phyloP scores from a whole-genome alignment of 2,329 filamentous ascomycete genomes.

The Calonectria hongkongensis region DNA sequence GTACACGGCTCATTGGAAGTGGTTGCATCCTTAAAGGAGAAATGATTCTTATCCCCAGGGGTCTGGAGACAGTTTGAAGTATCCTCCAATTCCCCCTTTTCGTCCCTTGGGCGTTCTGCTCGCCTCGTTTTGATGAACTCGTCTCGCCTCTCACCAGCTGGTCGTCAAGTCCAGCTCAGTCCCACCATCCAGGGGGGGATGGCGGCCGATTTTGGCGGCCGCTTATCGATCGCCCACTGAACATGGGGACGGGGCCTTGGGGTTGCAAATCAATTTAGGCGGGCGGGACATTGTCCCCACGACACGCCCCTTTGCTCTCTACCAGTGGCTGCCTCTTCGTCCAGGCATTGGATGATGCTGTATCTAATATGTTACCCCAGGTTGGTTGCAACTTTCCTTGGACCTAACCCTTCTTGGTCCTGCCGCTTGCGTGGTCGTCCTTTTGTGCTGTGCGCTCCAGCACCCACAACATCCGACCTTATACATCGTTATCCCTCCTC shows the following conservation, averaged over 20 bases:
- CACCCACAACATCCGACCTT: slow-evolving; percentile 23
- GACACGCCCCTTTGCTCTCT: slow-evolving; percentile 10
- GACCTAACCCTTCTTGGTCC: slow-evolving; percentile 31
- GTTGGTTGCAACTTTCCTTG: slow-evolving; percentile 40
- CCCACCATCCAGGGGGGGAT: slow-evolving; percentile 36
- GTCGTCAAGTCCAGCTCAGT: slow-evolving; percentile 33
- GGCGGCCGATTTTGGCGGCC: slow-evolving; percentile 39
- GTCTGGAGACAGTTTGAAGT: slow-evolving; percentile 30
- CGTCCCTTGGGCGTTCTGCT: slow-evolving; percentile 36
- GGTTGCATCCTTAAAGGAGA: slow-evolving; percentile 13
- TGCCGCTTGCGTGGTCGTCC: slow-evolving; percentile 45
- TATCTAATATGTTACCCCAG: slow-evolving; percentile 43
- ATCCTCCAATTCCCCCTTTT: slow-evolving; percentile 44
- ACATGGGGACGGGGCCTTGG: slow-evolving; percentile 27
- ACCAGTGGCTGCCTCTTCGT: slow-evolving; percentile 22
- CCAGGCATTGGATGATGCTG: slow-evolving; percentile 28
- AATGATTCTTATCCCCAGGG: slow-evolving; percentile 34
- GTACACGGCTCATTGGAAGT: slow-evolving; percentile 24
- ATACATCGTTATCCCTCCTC: slow-evolving; percentile 40
- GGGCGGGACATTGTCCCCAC: slow-evolving; percentile 17
- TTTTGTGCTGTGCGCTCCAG: slow-evolving; percentile 37
- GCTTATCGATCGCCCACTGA: slow-evolving; percentile 42
- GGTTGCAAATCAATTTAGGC: slow-evolving; percentile 36
- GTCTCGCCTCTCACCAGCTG: slow-evolving; percentile 46
- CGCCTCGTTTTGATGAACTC: slow-evolving; percentile 43